A percentile compares a stretch with the other conserved stretches of the same genome.
Conservation (phyloP, 2,329 filamentous ascomycete genomes). For the Arthrobotrys pseudoclavata region DNA sequence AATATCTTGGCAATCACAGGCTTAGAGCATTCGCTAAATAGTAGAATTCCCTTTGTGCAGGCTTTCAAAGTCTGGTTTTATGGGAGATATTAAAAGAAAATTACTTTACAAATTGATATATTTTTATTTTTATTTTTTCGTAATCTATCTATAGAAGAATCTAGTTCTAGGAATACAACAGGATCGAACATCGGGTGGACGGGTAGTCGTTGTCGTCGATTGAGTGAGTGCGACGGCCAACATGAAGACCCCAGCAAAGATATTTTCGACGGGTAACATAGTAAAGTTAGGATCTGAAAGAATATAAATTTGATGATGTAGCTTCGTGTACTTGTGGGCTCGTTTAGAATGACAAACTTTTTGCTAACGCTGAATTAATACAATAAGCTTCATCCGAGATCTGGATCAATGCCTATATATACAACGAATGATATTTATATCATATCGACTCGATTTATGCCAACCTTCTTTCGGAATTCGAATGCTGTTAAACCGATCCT, state of each 20-base stretch:
- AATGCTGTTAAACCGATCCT: conserved; percentile 6
- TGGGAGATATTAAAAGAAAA: too few species aligned
- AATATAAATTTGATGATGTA: not conserved
- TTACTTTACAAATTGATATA: too few species aligned
- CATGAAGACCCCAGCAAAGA: not conserved
- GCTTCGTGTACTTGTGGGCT: not conserved
- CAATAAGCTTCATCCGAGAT: not conserved
- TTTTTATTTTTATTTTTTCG: not conserved
- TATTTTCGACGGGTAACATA: not conserved
- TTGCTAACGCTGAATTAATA: not conserved
- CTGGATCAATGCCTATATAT: not conserved
- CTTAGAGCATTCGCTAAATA: too few species aligned
- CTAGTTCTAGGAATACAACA: too few species aligned
- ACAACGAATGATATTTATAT: too few species aligned
- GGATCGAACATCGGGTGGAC: conserved; percentile 14
- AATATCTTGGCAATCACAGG: too few species aligned
- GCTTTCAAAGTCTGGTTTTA: too few species aligned
- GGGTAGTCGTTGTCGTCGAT: not conserved
- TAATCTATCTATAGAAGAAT: conserved; percentile 6
- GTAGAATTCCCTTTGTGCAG: too few species aligned
- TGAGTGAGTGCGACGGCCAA: not conserved
- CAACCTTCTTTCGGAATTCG: not conserved
- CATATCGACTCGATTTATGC: not conserved
- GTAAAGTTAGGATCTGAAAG: not conserved
- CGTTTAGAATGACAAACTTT: not conserved